Conservation (phyloP, 2,329 filamentous ascomycete species). For the Aspergillus flavus region DNA sequence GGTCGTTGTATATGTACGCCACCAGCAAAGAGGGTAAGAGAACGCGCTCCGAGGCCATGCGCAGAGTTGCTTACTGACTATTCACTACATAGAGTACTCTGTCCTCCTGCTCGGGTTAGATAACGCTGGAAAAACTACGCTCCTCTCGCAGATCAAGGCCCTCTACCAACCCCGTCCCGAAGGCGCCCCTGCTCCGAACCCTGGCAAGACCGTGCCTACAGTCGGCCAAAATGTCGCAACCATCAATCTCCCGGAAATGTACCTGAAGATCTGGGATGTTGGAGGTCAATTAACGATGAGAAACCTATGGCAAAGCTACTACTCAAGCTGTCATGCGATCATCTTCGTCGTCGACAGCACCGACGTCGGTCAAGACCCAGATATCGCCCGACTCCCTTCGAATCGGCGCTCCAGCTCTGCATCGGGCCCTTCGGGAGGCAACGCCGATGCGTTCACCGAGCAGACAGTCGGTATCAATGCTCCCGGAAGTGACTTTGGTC, state of each 20-base stretch:
- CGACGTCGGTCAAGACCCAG: slow-evolving; percentile 80
- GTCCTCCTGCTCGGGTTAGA: slow-evolving; percentile 95
- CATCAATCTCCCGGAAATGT: slow-evolving; percentile 88
- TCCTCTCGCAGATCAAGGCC: slow-evolving; percentile 94
- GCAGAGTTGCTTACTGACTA: slow-evolving; percentile 2
- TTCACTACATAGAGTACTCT: slow-evolving; percentile 75
- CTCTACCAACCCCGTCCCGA: slow-evolving; percentile 62
- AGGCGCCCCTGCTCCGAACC: slow-evolving; percentile 53
- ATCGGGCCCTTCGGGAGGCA: slow-evolving; percentile 22
- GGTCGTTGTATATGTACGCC: slow-evolving; percentile 90
- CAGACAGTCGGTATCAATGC: slow-evolving; percentile 40
- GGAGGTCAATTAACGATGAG: slow-evolving; percentile 89
- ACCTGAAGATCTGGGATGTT: slow-evolving; percentile 98
- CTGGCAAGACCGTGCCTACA: slow-evolving; percentile 88
- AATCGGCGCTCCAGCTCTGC: slow-evolving; percentile 31
- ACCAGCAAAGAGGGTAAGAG: slow-evolving; percentile 89
- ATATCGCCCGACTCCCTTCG: slow-evolving; percentile 57
- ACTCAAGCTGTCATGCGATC: slow-evolving; percentile 89
- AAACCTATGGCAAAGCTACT: slow-evolving; percentile 94
- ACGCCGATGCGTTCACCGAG: slow-evolving; percentile 33
- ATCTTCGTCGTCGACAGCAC: slow-evolving; percentile 97
- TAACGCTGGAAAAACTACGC: slow-evolving; percentile 97
- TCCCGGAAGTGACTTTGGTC: slow-evolving; percentile 42
- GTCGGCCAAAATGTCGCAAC: slow-evolving; percentile 97
- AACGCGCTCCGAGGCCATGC: background rate